Base-by-base conservation (phyloP, 768 basidiomycete species). In the Boletus rubropictus region DNA sequence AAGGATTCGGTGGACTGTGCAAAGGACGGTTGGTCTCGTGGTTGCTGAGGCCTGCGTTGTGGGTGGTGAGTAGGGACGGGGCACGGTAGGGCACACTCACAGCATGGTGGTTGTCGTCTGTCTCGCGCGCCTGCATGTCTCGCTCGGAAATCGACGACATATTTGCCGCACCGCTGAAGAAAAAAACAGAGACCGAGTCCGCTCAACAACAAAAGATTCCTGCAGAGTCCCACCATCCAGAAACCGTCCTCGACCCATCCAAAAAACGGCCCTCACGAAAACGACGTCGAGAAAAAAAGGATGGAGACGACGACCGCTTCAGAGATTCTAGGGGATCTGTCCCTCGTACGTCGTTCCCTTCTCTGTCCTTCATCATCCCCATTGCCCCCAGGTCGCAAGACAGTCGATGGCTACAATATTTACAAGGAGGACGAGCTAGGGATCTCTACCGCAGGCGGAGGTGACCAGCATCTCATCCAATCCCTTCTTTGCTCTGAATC, bases 81-180 rank as follows among this genome's bases (percentile, higher is more conserved):
- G 22, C 25, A 47, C 8, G 25, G 18, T 18, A 32, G 24, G 24
- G 24, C 2, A 42, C 32, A 59, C 66, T 65, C 58, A 69, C 69
- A 69, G 52, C 69, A 69, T 69, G 2, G 51, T 49, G 31, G 46
- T 56, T 41, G 53, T 53, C 32, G 56, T 53, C 31, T 53, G 41
- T 63, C 61, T 20, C 56, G 53, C 53, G 46, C 49, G 32, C 35
- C n/a, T 17, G 25, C 24, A 72, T 74, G 71, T 54, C 70, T 53
- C 74, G 77, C 73, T 84, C 84, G 42, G 89, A 90, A 76, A 91
- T 91, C 64, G 89, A 91, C 74, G 80, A 79, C 58, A 91, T 91
- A 59, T 91, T 91, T 65, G 75, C 86, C 33, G 70, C 72, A 55
- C 68, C 42, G 48, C 69, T 73, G 52, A 75, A 74, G 62, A 75